These are phyloP conservation scores for Knufia fluminis DNA, from an alignment of 2,329 filamentous ascomycete species.

Conservation along the genomic window DNA sequence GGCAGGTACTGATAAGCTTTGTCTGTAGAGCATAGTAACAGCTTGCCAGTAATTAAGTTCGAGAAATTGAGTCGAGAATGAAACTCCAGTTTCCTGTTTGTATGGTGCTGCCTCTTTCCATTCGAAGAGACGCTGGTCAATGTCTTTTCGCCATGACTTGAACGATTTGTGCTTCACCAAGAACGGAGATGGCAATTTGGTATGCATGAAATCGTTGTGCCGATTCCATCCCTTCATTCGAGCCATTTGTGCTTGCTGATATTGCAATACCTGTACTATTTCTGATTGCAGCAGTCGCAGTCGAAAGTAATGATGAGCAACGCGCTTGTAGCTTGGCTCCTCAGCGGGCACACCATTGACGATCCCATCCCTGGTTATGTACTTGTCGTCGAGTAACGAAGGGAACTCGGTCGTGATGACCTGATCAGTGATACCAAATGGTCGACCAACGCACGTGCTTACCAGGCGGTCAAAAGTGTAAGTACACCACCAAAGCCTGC, in stretches of 20 bases:
- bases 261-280: conserved; percentile 86
- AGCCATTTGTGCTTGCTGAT: conserved; percentile 76
- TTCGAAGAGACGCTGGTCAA: conserved; percentile 70
- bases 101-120: conserved; percentile 81
- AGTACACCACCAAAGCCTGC: conserved; percentile 92
- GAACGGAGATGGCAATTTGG: conserved; percentile 73
- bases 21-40: conserved; percentile 88
- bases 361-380: conserved; percentile 74
- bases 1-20: conserved; percentile 76
- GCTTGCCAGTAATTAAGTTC: conserved; percentile 98
- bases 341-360: conserved; percentile 40
- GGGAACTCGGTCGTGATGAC: conserved; percentile 94
- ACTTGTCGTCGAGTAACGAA: conserved; percentile 75
- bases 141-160: conserved; percentile 76
- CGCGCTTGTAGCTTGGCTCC: conserved; percentile 76
- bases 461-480: conserved; percentile 94
- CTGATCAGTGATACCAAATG: conserved; percentile 91
- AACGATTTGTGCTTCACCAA: conserved; percentile 76
- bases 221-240: conserved; percentile 56
- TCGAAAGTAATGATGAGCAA: conserved; percentile 86
- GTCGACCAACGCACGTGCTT: conserved; percentile 83
- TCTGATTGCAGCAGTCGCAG: conserved; percentile 84
- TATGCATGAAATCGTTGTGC: conserved; percentile 65
- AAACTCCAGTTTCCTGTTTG: conserved; percentile 70
- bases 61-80: conserved; percentile 80